phyloP scores from a whole-genome alignment of 331 rosid genomes.

The Telfairia occidentalis region DNA sequence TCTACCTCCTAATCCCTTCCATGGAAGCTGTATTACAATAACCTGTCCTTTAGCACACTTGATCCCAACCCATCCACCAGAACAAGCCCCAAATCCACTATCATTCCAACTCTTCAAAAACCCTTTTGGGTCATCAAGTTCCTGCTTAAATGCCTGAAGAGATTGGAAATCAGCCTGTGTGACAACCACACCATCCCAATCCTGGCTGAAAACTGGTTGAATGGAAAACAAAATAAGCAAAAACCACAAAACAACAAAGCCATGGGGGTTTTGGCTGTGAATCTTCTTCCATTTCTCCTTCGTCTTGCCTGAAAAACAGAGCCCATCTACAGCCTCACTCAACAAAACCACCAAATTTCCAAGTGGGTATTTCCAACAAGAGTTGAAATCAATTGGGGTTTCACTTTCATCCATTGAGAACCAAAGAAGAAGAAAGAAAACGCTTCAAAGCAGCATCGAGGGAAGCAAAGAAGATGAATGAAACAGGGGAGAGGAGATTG shows the following conservation, averaged over 20 bases:
- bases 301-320: constrained; percentile 20
- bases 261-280: not conserved
- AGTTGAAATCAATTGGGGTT: not conserved
- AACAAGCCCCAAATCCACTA: constrained; percentile 74
- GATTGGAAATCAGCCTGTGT: constrained; percentile 72
- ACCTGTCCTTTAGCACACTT: constrained; percentile 95
- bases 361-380: constrained; percentile 15
- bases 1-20: constrained; percentile 65
- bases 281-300: constrained; percentile 40
- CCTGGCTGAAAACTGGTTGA: constrained; percentile 31
- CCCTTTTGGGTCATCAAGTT: constrained; percentile 71
- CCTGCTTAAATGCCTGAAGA: constrained; percentile 80
- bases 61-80: constrained; percentile 85
- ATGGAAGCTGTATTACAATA: constrained; percentile 84
- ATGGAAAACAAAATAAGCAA: constrained; percentile 9
- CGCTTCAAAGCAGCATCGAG: not conserved
- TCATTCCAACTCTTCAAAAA: constrained; percentile 82
- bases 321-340: constrained; percentile 17
- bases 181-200: constrained; percentile 80
- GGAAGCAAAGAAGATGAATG: not conserved
- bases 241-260: constrained; percentile 19
- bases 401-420: not conserved
- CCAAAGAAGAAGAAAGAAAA: not conserved
- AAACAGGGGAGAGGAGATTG: constrained; percentile 15
- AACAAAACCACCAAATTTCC: constrained; percentile 16